Evolutionary conservation across 805 yeast species (phyloP).

Genomic region (Candida suzukii): DNA sequence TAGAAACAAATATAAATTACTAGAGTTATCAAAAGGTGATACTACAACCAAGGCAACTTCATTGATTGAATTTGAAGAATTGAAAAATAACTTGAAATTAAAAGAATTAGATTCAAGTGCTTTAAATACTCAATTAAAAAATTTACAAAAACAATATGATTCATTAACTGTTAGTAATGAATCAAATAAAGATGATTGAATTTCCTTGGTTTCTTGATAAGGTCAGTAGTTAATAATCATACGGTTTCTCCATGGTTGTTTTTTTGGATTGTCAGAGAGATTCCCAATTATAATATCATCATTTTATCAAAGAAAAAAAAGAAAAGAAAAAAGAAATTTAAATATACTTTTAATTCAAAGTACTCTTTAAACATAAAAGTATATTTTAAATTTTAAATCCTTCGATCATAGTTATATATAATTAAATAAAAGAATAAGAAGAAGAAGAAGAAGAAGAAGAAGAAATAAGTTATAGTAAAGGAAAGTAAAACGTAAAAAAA

Average conservation of each 20-base stretch:
- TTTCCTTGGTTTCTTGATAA: too few relatives aligned
- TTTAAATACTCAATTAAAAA: slow-evolving; percentile 36
- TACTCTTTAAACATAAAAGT: too few relatives aligned
- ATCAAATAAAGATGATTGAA: neutral
- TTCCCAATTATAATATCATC: slow-evolving; percentile 26
- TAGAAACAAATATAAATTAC: slow-evolving; percentile 21
- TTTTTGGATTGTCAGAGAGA: slow-evolving; percentile 26
- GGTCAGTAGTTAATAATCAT: slow-evolving; percentile 13
- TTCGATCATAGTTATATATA: too few relatives aligned
- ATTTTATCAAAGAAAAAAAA: slow-evolving; percentile 6
- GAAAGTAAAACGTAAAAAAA: too few relatives aligned
- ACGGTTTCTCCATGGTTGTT: slow-evolving; percentile 18
- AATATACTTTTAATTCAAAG: too few relatives aligned
- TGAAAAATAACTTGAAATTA: slow-evolving; percentile 10
- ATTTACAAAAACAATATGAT: slow-evolving; percentile 22
- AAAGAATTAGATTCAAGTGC: slow-evolving; percentile 18
- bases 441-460: too few relatives aligned
- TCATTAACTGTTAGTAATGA: neutral
- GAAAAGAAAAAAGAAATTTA: too few relatives aligned
- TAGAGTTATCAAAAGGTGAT: slow-evolving; percentile 16
- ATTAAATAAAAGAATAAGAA: too few relatives aligned
- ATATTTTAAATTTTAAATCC: too few relatives aligned
- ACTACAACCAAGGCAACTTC: slow-evolving; percentile 39
- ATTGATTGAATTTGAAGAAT: slow-evolving; percentile 14
- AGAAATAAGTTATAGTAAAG: too few relatives aligned